These are phyloP conservation scores for Pseudogymnoascus sp. DNA, from an alignment of 2,329 filamentous ascomycete species.

Conservation along the genomic window DNA sequence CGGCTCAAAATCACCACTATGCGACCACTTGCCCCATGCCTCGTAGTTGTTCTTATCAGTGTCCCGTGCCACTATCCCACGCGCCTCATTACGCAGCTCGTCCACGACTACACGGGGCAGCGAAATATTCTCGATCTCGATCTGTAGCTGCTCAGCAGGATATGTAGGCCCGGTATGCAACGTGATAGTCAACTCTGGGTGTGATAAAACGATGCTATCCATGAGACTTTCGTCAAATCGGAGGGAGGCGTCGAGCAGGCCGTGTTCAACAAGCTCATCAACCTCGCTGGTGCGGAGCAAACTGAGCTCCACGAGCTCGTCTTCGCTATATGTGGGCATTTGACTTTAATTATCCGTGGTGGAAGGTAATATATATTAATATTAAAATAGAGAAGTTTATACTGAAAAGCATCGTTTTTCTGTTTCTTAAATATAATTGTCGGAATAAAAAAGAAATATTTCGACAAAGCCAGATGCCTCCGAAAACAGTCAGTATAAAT, in stretches of 20 bases:
- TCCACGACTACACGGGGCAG: conserved; percentile 17
- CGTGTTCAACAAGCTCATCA: conserved; percentile 14
- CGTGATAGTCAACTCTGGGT: conserved; percentile 17
- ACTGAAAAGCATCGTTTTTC: too few species aligned
- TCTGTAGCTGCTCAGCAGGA: conserved; percentile 16
- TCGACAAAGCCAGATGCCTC: neutral
- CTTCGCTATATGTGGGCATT: conserved; percentile 14
- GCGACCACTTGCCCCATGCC: conserved; percentile 11
- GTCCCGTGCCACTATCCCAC: conserved; percentile 13
- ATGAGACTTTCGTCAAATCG: conserved; percentile 14
- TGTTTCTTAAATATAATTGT: neutral
- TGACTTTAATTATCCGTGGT: neutral
- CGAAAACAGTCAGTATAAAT: neutral
- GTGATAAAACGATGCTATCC: conserved; percentile 14
- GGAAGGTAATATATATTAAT: neutral
- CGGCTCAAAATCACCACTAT: conserved; percentile 10
- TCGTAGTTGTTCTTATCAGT: conserved; percentile 13
- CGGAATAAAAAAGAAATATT: neutral
- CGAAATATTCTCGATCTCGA: conserved; percentile 16
- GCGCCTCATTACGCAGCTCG: conserved; percentile 10
- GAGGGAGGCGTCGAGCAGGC: conserved; percentile 4
- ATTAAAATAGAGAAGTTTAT: too few species aligned
- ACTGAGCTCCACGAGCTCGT: conserved; percentile 17
- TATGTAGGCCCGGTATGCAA: conserved; percentile 18
- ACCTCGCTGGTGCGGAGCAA: conserved; percentile 17